These are phyloP conservation scores for Xylariales sp. DNA, from an alignment of 2,329 filamentous ascomycete genomes.

Conservation along the genomic window DNA sequence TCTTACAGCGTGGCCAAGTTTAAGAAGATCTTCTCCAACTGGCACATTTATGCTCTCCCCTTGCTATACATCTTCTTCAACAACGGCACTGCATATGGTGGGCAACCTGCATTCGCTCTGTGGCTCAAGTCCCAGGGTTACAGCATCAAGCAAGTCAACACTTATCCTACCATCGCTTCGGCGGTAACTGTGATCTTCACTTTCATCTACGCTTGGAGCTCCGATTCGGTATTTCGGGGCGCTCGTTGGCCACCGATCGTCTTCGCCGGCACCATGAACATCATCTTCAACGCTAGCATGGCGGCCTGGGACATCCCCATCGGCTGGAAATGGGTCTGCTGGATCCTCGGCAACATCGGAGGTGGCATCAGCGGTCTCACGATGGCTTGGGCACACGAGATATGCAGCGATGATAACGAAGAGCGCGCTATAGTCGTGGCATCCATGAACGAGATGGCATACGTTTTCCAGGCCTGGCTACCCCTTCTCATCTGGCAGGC, in stretches of 20 bases:
- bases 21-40: slow-evolving; percentile 56
- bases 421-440: slow-evolving; percentile 63
- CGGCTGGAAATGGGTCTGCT: slow-evolving; percentile 61
- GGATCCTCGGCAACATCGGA: slow-evolving; percentile 49
- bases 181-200: slow-evolving; percentile 54
- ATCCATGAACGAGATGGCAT: slow-evolving; percentile 65
- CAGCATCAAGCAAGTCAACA: slow-evolving; percentile 30
- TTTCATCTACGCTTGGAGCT: slow-evolving; percentile 61
- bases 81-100: slow-evolving; percentile 44
- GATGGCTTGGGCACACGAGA: slow-evolving; percentile 46
- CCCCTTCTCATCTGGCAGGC: slow-evolving; percentile 64
- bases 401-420: slow-evolving; percentile 51
- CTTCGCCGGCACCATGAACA: slow-evolving; percentile 42
- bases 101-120: slow-evolving; percentile 51
- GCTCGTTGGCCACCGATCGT: slow-evolving; percentile 61
- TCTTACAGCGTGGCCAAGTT: slow-evolving; percentile 44
- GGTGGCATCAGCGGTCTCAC: slow-evolving; percentile 41
- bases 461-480: slow-evolving; percentile 66
- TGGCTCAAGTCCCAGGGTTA: slow-evolving; percentile 43
- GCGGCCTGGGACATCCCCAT: slow-evolving; percentile 40
- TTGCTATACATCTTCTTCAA: slow-evolving; percentile 61
- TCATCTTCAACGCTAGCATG: slow-evolving; percentile 34
- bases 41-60: slow-evolving; percentile 59
- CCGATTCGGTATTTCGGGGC: slow-evolving; percentile 55
- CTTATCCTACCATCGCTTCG: slow-evolving; percentile 55